Evolutionary conservation across 148 eudicot genomes (phyloP), one percentile per base, ranked within the genome.

Genomic region (Persicaria tinctoria): DNA sequence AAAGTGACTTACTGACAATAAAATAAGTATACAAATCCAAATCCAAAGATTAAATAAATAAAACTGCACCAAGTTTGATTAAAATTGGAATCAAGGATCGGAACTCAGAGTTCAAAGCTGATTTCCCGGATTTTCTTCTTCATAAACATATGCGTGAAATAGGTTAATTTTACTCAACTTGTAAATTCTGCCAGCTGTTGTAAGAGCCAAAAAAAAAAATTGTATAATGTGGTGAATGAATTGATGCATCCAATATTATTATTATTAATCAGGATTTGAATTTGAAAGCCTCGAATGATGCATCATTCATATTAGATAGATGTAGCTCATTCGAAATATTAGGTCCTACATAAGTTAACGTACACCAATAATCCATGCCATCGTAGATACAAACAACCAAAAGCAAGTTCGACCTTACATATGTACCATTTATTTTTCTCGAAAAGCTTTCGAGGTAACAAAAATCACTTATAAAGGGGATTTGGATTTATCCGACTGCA

Each of bases 21-120:
- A 63, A 62, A 27, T 11, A 38, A 64, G 70, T 47, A 38, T 66
- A 12, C 38, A 38, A 13, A 14, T 23, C 46, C 45, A 44, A 41
- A 66, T 66, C 18, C 48, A 66, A 66, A 66, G 48, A 38, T 41
- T 13, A 41, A 41, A 41, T 1, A 13, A 13, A 66, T 12, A 9
- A 38, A 66, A 66, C 12, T 27, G 70, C 70, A 64, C 46, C 12
- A 13, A 64, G 70, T 66, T 38, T 66, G 70, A 38, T 23, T 23
- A 60, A 11, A 60, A 9, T 1, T 23, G 41, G 20, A 18, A 27
- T 41, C 3, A 2, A 66, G 48, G 70, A 66, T 66, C 48, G 6
- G 8, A 41, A 5, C 70, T 66, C 70, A 66, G 70, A 41, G 17
- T 66, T 44, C 70, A 44, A 66, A 12, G 70, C 70, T 13, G 70